Conservation (phyloP, 345 rosid genomes). For the Abelmoschus esculentus region DNA sequence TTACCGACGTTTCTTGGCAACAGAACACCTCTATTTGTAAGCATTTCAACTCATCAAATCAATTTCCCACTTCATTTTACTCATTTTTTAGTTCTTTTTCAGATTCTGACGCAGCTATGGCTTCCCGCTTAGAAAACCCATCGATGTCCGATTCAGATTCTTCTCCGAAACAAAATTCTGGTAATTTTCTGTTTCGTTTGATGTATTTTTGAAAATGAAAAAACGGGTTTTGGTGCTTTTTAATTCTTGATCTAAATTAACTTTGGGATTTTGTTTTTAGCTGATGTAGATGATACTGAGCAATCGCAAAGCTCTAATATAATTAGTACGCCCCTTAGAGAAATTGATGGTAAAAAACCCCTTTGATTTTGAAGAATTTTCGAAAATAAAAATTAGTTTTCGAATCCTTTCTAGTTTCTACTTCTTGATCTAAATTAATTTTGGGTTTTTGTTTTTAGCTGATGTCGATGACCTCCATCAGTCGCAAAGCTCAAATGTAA, state of each 20-base stretch:
- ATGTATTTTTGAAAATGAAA: neutral
- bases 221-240: neutral
- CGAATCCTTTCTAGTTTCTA: neutral
- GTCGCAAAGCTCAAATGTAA: constrained; percentile 5
- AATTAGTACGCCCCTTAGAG: constrained; percentile 5
- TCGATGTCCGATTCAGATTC: constrained; percentile 35
- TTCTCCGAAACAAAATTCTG: constrained; percentile 10
- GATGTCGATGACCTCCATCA: constrained; percentile 11
- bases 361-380: neutral
- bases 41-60: neutral
- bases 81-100: constrained; percentile 3
- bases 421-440: neutral
- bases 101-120: constrained; percentile 19
- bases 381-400: neutral
- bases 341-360: constrained; percentile 17
- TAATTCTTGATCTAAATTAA: neutral
- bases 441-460: neutral
- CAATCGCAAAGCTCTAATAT: constrained; percentile 7
- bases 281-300: constrained; percentile 11
- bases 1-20: constrained; percentile 34
- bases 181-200: neutral
- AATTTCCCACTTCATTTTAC: neutral
- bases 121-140: constrained; percentile 11
- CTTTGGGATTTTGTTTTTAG: neutral
- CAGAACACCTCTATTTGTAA: constrained; percentile 33